These are phyloP conservation scores for Sporisorium scitamineum DNA, from an alignment of 1,284 basidiomycete species.

Conservation along the genomic window DNA sequence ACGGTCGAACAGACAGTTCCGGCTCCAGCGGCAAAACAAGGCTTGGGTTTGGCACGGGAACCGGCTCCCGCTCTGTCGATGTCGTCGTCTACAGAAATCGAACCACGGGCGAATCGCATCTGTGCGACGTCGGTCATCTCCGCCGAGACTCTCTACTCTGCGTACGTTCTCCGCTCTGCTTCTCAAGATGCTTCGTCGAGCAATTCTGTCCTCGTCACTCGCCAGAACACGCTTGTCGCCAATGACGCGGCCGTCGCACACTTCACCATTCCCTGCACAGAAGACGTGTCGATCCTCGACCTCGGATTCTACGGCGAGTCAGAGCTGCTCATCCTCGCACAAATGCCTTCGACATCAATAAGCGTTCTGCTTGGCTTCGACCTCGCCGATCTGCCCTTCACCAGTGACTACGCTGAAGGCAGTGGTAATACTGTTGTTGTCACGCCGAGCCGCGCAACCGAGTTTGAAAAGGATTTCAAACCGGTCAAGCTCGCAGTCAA, in stretches of 20 bases:
- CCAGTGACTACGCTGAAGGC: neutral
- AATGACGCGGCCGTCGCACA: neutral
- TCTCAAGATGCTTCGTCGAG: neutral
- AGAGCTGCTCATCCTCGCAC: conserved; percentile 32
- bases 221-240: neutral
- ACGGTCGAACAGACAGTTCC: neutral
- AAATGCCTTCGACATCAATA: neutral
- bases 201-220: conserved; percentile 14
- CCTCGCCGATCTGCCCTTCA: conserved; percentile 18
- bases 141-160: conserved; percentile 5
- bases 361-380: conserved; percentile 19
- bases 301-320: conserved; percentile 27
- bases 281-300: conserved; percentile 22
- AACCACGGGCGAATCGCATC: conserved; percentile 1
- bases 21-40: neutral
- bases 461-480: conserved; percentile 28
- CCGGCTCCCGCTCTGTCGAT: conserved; percentile 18
- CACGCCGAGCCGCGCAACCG: conserved; percentile 19
- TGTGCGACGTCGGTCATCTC: conserved; percentile 8
- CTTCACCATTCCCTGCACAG: conserved; percentile 1
- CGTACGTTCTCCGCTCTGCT: conserved; percentile 6
- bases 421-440: neutral
- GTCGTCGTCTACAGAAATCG: conserved; percentile 6
- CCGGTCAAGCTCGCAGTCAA: conserved; percentile 35
- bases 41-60: conserved; percentile 7